Percentiles rank a stretch among this genome's conserved stretches.
These are phyloP conservation scores for Onygenales sp. DNA, from an alignment of 2,329 filamentous ascomycete species.

Conservation along the genomic window DNA sequence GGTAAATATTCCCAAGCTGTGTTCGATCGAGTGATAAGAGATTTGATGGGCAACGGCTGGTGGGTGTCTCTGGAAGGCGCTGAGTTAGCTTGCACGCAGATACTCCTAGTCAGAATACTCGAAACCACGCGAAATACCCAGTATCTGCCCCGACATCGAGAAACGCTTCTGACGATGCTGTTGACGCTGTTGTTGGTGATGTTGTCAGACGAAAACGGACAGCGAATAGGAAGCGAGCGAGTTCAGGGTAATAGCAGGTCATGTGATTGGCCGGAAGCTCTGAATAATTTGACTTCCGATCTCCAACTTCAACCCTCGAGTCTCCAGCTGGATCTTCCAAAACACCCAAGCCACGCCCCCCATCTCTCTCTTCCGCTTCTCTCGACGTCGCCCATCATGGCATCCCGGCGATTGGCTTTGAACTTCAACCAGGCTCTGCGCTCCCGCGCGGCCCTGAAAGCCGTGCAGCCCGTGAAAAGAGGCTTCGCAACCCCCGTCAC, in stretches of 20 bases:
- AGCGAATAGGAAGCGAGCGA: constrained; percentile 18
- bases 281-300: constrained; percentile 39
- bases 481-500: constrained; percentile 79
- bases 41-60: too few species aligned
- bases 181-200: background rate
- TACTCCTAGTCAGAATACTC: too few species aligned
- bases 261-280: constrained; percentile 35
- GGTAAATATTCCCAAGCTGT: too few species aligned
- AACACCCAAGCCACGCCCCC: constrained; percentile 34
- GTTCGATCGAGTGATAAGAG: too few species aligned
- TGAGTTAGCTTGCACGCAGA: too few species aligned
- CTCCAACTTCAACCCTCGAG: constrained; percentile 33
- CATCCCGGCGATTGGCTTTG: constrained; percentile 92
- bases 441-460: constrained; percentile 73
- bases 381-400: constrained; percentile 51
- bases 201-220: background rate
- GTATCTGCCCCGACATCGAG: too few species aligned
- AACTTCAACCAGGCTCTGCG: constrained; percentile 86
- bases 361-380: constrained; percentile 29
- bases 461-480: constrained; percentile 67
- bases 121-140: too few species aligned
- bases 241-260: constrained; percentile 32
- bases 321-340: constrained; percentile 19
- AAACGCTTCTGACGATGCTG: background rate
- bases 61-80: too few species aligned